Evolutionary conservation across 2,329 filamentous ascomycete species (phyloP), one percentile per base, ranked within the genome.

Genomic region (Aspergillus pseudoglaucus): DNA sequence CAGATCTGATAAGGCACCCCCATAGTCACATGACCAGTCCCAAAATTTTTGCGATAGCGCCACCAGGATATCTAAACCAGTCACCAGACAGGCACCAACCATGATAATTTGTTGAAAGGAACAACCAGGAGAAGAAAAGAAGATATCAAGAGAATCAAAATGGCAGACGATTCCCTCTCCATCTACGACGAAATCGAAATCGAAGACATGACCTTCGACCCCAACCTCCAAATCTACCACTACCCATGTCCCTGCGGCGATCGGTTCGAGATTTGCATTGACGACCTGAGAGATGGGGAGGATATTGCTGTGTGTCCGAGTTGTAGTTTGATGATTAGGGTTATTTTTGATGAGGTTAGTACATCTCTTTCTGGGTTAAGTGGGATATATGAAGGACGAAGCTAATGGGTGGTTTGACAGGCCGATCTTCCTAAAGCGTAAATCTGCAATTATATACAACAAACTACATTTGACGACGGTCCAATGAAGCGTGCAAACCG

Each of bases 171-270:
- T 55, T 77, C 81, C 46, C 70, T 85, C 48, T 83, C 85, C 58
- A 88, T 95, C 67, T 97, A 96, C 76, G 91, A 97, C 64, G 91
- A 96, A 71, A 91, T 97, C 70, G 91, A 97, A 69, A 96, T 97
- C 74, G 91, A 97, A 70, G 93, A 98, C 72, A 95, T 96, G 90
- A 93, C 87, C 62, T 96, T 82, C 68, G 90, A 96, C 69, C 74
- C 83, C 42, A 77, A 78, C 3, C 79, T 90, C 37, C 85, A 95
- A 68, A 85, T 95, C 59, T 98, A 95, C 75, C 87, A 91, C 72
- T 95, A 95, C 68, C 93, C 93, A 12, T 98, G 93, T 68, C 93
- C 93, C 1, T 98, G 93, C 71, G 93, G 93, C 74, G 93, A 98
- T 73, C 82, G 88, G 51, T 98, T 98, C 74, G 88, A 96, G 74